A percentile compares a stretch with the other conserved stretches of the same genome.
Evolutionary conservation across 2,329 filamentous ascomycete species (phyloP).

Genomic region (Scopulariopsis brevicaulis): DNA sequence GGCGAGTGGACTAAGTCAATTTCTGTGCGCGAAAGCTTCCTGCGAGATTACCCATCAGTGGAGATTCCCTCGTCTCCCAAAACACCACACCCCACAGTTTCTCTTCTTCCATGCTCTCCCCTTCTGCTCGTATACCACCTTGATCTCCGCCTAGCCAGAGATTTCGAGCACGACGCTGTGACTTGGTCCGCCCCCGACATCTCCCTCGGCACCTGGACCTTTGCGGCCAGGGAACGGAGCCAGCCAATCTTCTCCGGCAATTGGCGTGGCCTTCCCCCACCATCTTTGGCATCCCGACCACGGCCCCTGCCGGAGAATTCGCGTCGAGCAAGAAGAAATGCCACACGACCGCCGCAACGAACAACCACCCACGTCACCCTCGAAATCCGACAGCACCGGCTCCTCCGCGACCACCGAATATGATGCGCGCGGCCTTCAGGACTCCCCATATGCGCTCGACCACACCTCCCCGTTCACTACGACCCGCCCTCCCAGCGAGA

Average conservation of each 20-base stretch:
- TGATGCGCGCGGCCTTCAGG: not conserved
- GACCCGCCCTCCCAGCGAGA: not conserved
- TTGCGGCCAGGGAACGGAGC: conserved; percentile 4
- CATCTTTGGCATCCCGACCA: not conserved
- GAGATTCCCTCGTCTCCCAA: not conserved
- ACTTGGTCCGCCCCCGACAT: not conserved
- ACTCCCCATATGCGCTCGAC: not conserved
- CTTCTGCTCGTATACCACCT: not conserved
- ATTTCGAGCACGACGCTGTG: not conserved
- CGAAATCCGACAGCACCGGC: not conserved
- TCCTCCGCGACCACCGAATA: not conserved
- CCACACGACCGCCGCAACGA: not conserved
- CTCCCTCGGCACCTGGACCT: conserved; percentile 3
- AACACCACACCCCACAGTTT: not conserved
- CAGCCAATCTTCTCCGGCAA: not conserved
- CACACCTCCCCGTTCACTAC: not conserved
- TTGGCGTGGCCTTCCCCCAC: not conserved
- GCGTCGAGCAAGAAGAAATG: not conserved
- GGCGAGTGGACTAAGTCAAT: not conserved
- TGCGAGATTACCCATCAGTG: not conserved
- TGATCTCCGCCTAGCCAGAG: not conserved
- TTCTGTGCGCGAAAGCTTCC: not conserved
- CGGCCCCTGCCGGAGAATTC: not conserved
- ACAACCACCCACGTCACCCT: not conserved
- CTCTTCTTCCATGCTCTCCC: not conserved